phyloP scores from a whole-genome alignment of 202 grass and related monocot genomes.

The Schoenoplectus triqueter region DNA sequence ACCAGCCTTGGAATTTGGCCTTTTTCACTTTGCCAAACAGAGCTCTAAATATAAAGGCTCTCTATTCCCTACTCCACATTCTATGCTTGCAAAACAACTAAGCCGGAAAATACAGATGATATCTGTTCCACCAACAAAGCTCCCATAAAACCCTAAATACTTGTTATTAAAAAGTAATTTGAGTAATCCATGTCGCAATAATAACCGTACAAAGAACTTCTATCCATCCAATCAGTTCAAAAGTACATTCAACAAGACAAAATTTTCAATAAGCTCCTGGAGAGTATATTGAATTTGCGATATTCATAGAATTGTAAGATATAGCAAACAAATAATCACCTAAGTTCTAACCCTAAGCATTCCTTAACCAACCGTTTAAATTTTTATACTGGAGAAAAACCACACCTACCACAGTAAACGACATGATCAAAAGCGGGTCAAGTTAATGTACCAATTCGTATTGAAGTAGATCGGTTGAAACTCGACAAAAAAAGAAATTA shows the following conservation, averaged over 20 bases:
- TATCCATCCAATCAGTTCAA: not conserved
- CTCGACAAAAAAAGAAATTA: not conserved
- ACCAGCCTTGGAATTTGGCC: not conserved
- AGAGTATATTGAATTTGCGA: not conserved
- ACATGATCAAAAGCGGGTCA: not conserved
- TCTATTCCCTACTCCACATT: not conserved
- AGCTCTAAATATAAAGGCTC: not conserved
- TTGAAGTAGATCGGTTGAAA: constrained; percentile 18
- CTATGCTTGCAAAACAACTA: not conserved
- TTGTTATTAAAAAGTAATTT: constrained; percentile 8
- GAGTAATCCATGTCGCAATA: constrained; percentile 1
- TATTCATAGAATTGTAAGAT: not conserved
- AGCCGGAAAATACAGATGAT: not conserved
- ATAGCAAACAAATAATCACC: not conserved
- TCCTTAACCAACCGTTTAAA: not conserved
- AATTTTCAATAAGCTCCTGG: not conserved
- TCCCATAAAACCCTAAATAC: constrained; percentile 13
- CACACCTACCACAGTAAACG: not conserved
- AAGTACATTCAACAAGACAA: not conserved
- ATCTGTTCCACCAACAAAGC: not conserved
- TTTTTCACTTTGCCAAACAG: not conserved
- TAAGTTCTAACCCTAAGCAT: not conserved
- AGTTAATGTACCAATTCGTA: not conserved
- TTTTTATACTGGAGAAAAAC: constrained; percentile 2
- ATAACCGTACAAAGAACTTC: not conserved